Conservation (phyloP, 345 rosid genomes). For the Bretschneidera sinensis region DNA sequence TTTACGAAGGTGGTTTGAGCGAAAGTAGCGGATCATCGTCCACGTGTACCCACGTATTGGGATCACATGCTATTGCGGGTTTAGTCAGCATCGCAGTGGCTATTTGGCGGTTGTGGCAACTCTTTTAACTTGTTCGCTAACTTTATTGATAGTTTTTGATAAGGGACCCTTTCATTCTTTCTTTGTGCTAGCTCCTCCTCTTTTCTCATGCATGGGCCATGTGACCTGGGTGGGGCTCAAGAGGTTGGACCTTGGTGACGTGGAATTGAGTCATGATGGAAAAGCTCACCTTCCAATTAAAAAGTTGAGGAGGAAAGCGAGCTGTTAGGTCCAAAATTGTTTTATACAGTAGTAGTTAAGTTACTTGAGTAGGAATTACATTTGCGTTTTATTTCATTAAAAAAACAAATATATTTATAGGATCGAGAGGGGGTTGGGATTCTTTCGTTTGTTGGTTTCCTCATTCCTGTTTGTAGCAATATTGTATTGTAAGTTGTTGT, state of each 20-base stretch:
- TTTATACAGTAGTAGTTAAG: not conserved
- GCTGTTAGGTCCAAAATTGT: conserved; percentile 1
- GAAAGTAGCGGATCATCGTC: conserved; percentile 42
- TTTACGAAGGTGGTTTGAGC: conserved; percentile 62
- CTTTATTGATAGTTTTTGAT: conserved; percentile 3
- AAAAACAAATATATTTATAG: too few species aligned
- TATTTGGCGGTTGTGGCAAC: conserved; percentile 35
- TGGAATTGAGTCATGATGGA: conserved; percentile 29
- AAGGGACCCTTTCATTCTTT: conserved; percentile 4
- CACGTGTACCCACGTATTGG: conserved; percentile 16
- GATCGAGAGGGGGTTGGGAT: conserved; percentile 25
- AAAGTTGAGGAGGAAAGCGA: not conserved
- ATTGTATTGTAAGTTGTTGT: not conserved
- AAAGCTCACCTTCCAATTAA: conserved; percentile 19
- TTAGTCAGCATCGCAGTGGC: conserved; percentile 28
- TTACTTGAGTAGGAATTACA: not conserved
- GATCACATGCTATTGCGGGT: conserved; percentile 19
- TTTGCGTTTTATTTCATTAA: not conserved
- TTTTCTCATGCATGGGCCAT: conserved; percentile 17
- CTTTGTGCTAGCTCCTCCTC: conserved; percentile 16
- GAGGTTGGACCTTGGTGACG: conserved; percentile 19
- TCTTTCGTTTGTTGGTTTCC: conserved; percentile 8
- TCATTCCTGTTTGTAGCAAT: conserved; percentile 9
- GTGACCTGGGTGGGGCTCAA: conserved; percentile 3
- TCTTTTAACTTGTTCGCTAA: conserved; percentile 26